A percentile compares a stretch with the other conserved stretches of the same genome.
Conservation (phyloP, 768 basidiomycete genomes). For the Lyophyllum semitale region DNA sequence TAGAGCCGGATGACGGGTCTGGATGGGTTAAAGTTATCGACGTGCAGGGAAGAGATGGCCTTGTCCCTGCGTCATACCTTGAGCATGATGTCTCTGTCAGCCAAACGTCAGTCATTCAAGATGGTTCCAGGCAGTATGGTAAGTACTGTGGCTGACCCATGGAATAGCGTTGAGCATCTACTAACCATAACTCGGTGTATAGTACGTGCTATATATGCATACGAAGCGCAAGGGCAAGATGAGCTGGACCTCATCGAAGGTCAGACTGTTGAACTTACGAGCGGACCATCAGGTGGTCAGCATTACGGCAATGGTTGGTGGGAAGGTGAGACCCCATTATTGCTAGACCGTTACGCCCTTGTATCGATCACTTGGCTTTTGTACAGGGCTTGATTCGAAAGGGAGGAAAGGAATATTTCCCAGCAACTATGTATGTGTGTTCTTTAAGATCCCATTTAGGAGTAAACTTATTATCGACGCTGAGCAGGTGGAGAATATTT, state of each 20-base stretch:
- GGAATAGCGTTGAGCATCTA: conserved; percentile 3
- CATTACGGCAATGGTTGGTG: conserved; percentile 82
- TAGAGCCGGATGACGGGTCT: conserved; percentile 84
- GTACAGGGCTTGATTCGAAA: conserved; percentile 56
- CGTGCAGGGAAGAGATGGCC: conserved; percentile 58
- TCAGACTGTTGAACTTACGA: conserved; percentile 64
- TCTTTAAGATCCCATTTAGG: conserved; percentile 8
- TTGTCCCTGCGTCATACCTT: conserved; percentile 86
- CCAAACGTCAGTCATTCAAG: conserved; percentile 19
- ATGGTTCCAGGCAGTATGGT: conserved; percentile 54
- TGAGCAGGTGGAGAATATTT: conserved; percentile 51
- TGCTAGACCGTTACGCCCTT: conserved; percentile 17
- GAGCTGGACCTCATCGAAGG: conserved; percentile 67
- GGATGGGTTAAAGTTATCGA: conserved; percentile 83
- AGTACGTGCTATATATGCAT: conserved; percentile 86
- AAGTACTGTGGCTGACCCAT: conserved; percentile 20
- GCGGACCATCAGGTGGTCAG: conserved; percentile 59
- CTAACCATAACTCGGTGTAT: conserved; percentile 1
- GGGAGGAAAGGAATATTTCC: conserved; percentile 83
- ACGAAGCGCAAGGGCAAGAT: conserved; percentile 70
- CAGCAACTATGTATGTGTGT: conserved; percentile 77
- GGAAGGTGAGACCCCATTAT: conserved; percentile 62
- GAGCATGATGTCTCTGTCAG: conserved; percentile 34
- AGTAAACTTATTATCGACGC: conserved; percentile 18
- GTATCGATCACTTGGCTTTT: conserved; percentile 19